Percentiles rank a stretch among this genome's conserved stretches.
phyloP scores from a whole-genome alignment of 306 rosid species.

The Castanea sativa region DNA sequence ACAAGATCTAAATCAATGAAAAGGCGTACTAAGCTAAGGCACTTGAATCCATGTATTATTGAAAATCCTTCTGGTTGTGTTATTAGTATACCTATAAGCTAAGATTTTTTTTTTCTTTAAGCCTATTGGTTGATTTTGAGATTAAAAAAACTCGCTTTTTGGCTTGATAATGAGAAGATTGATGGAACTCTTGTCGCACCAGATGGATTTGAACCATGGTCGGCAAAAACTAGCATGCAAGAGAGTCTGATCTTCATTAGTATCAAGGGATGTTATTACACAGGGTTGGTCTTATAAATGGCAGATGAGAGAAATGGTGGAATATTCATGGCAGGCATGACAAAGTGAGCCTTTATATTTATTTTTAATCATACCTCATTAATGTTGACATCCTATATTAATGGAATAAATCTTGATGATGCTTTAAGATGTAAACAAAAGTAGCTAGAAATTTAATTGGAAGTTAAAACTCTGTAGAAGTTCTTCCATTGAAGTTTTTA shows the following conservation, averaged over 20 bases:
- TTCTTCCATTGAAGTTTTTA: not conserved
- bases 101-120: not conserved
- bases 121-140: not conserved
- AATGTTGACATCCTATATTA: too few relatives aligned
- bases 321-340: slow-evolving; percentile 55
- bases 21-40: too few relatives aligned
- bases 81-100: too few relatives aligned
- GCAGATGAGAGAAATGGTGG: slow-evolving; percentile 71
- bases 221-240: slow-evolving; percentile 21
- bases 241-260: slow-evolving; percentile 57
- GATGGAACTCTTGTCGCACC: slow-evolving; percentile 50
- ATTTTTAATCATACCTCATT: too few relatives aligned
- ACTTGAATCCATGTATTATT: too few relatives aligned
- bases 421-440: too few relatives aligned
- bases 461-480: too few relatives aligned
- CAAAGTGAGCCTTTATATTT: slow-evolving; percentile 20
- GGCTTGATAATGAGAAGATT: slow-evolving; percentile 29
- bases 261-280: slow-evolving; percentile 40
- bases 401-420: too few relatives aligned
- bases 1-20: too few relatives aligned
- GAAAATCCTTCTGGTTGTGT: too few relatives aligned
- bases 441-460: too few relatives aligned
- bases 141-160: not conserved
- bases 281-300: slow-evolving; percentile 51
- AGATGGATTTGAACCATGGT: slow-evolving; percentile 27